phyloP scores from a whole-genome alignment of 1,284 basidiomycete genomes.

The Paramarasmius palmivorus region DNA sequence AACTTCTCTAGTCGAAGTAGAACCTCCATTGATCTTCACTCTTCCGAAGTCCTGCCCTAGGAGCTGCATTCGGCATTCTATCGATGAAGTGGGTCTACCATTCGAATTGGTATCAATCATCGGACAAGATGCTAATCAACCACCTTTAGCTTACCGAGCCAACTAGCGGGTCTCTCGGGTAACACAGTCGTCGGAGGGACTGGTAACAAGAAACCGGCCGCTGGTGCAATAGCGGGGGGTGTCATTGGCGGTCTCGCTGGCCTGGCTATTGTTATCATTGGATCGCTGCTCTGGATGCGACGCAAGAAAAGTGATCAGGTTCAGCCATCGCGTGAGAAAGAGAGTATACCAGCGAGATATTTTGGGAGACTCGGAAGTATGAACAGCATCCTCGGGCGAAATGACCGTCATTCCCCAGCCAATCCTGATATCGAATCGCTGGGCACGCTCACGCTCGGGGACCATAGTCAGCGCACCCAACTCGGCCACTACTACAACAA shows the following conservation, averaged over 20 bases:
- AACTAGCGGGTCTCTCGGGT: not conserved
- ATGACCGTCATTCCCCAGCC: too few relatives aligned
- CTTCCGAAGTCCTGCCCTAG: not conserved
- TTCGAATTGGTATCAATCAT: too few relatives aligned
- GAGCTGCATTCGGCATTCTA: not conserved
- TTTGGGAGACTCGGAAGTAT: not conserved
- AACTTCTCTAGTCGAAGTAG: not conserved
- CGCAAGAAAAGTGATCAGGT: not conserved
- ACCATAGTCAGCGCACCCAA: too few relatives aligned
- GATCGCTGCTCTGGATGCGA: constrained; percentile 1
- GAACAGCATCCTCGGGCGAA: not conserved
- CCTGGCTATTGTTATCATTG: not conserved
- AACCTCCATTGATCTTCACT: not conserved
- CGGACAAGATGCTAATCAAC: not conserved
- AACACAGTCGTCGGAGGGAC: not conserved
- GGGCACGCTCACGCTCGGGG: too few relatives aligned
- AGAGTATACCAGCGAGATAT: not conserved
- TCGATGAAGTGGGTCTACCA: not conserved
- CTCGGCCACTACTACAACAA: too few relatives aligned
- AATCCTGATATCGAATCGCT: too few relatives aligned
- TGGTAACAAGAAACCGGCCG: not conserved
- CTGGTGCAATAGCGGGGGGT: constrained; percentile 9
- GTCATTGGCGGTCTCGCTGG: constrained; percentile 7
- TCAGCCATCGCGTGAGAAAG: not conserved
- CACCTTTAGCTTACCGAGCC: not conserved